Evolutionary conservation across 441 rosid species (phyloP).

Genomic region (Hura crepitans): DNA sequence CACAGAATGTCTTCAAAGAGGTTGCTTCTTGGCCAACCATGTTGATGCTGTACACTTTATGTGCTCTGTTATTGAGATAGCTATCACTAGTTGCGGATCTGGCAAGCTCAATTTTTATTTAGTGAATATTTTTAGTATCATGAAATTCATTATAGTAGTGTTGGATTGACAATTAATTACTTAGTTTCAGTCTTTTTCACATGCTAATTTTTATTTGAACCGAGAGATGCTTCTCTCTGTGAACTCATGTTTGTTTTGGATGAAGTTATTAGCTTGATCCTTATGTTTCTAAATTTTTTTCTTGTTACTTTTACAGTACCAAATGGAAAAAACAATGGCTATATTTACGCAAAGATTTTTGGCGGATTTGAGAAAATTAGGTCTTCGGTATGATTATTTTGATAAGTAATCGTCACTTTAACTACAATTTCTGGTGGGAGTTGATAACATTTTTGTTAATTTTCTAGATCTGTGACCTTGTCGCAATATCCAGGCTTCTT

Average conservation of each 20-base stretch:
- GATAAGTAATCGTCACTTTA: conserved; percentile 17
- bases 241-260: conserved; percentile 8
- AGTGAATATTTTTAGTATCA: neutral
- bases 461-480: conserved; percentile 99
- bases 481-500: conserved; percentile 98
- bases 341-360: conserved; percentile 84
- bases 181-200: neutral
- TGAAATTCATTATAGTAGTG: neutral
- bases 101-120: neutral
- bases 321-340: conserved; percentile 51
- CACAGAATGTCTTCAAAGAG: neutral
- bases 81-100: neutral
- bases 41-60: neutral
- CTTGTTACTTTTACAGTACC: conserved; percentile 48
- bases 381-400: conserved; percentile 65
- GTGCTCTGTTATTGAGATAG: conserved; percentile 1
- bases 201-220: conserved; percentile 7
- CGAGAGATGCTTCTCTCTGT: neutral
- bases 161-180: neutral
- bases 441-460: conserved; percentile 61
- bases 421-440: conserved; percentile 28
- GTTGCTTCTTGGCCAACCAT: neutral
- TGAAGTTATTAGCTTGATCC: conserved; percentile 11
- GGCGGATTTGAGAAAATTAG: conserved; percentile 94
- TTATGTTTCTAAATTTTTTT: conserved; percentile 6